Evolutionary conservation across 2,329 filamentous ascomycete species (phyloP), one percentile per base, ranked within the genome.

Genomic region (Talaromyces atroroseus): DNA sequence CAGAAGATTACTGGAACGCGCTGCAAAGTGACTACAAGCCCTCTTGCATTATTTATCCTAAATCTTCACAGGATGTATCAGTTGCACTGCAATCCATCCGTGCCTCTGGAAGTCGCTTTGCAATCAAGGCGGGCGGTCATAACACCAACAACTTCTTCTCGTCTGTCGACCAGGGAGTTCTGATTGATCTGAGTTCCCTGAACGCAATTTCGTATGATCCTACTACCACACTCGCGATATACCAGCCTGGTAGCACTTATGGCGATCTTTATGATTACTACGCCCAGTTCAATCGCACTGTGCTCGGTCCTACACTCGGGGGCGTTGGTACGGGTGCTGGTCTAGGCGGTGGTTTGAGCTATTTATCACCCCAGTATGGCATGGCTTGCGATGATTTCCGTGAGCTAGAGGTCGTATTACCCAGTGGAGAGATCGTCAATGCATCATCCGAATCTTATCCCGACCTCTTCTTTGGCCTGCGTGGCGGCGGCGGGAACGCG

Each of bases 91-190:
- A 63, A 40, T 64, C 65, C 5, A 63, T 68, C 23, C 61, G 59
- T 18, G 60, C 58, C 14, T 62, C 64, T 23, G 64, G 57, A 20
- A 63, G 59, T 44, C 62, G 63, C 20, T 65, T 65, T 50, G 66
- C 66, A 40, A 55, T 68, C 47, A 68, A 65, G 51, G 63, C 64
- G 2, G 65, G 64, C 4, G 66, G 65, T 2, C 66, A 68, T 48
- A 68, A 66, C 21, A 62, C 66, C n/a, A 68, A 68, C 26, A 62
- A 56, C 1, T 65, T 64, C 54, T 65, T 59, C 20, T 64, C 66
- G 8, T 67, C 65, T 3, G 66, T 56, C 10, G 47, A 56, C n/a
- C 11, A 36, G 16, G 57, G 57, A 8, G 57, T 58, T 16, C 38
- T 52, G 18, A 58, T 58, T 26, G 52, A 58, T 44, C 14, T 52